A percentile compares a stretch with the other conserved stretches of the same genome.
phyloP scores from a whole-genome alignment of 768 basidiomycete species.

The Lactifluus echinatus region DNA sequence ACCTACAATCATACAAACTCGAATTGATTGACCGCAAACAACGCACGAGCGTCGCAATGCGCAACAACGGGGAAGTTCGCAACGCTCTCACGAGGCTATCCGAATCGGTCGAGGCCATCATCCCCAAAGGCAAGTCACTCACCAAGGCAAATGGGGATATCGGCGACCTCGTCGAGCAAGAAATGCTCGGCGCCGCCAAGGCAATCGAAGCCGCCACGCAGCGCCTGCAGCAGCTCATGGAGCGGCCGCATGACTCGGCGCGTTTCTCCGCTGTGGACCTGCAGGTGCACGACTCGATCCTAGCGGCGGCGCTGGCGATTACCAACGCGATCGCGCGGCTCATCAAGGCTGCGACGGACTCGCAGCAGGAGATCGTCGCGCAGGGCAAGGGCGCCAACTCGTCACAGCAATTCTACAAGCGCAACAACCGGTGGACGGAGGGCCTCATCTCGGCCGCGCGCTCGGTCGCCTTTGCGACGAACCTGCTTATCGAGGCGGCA shows the following conservation, averaged over 20 bases:
- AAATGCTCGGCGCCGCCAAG: conserved; percentile 87
- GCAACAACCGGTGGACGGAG: conserved; percentile 99
- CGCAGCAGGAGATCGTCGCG: conserved; percentile 95
- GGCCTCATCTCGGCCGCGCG: conserved; percentile 98
- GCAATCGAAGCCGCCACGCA: conserved; percentile 92
- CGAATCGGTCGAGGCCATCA: conserved; percentile 74
- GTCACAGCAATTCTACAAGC: conserved; percentile 96
- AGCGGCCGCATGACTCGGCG: conserved; percentile 79
- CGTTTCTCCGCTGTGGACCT: conserved; percentile 87
- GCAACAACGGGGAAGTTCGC: conserved; percentile 84
- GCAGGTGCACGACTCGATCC: conserved; percentile 96
- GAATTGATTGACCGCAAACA: conserved; percentile 61
- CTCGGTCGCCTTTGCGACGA: conserved; percentile 94
- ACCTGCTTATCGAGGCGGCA: conserved; percentile 90
- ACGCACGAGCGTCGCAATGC: conserved; percentile 79
- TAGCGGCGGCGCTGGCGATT: conserved; percentile 89
- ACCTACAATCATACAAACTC: conserved; percentile 92
- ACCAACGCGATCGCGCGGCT: conserved; percentile 91
- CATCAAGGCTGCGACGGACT: conserved; percentile 94
- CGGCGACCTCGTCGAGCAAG: conserved; percentile 91
- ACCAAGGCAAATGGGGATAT: conserved; percentile 84
- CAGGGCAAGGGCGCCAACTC: conserved; percentile 91
- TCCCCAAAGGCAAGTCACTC: conserved; percentile 76
- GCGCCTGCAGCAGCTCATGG: conserved; percentile 85
- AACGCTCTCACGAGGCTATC: conserved; percentile 76